Evolutionary conservation across 345 rosid genomes (phyloP).

Genomic region (Euphorbia peplus): DNA sequence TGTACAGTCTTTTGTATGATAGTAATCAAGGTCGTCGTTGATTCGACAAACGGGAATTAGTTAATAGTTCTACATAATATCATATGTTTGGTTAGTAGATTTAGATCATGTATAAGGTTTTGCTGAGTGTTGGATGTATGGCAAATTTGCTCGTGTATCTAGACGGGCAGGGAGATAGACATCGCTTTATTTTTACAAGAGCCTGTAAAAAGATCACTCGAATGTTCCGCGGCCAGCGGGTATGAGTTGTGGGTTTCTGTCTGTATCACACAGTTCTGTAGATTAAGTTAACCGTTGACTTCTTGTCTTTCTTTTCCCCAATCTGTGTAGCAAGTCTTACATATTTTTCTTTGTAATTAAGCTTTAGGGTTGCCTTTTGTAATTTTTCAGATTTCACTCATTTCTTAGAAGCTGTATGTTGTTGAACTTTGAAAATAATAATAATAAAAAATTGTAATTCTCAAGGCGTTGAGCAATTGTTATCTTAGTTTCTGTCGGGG

Average conservation of each 20-base stretch:
- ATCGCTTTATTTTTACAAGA: background rate
- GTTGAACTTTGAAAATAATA: background rate
- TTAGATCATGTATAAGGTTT: slow-evolving; percentile 1
- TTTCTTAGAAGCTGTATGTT: slow-evolving; percentile 19
- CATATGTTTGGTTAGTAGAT: slow-evolving; percentile 9
- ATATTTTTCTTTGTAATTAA: slow-evolving; percentile 13
- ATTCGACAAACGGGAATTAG: slow-evolving; percentile 9
- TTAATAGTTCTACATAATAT: slow-evolving; percentile 3
- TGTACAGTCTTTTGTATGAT: slow-evolving; percentile 22
- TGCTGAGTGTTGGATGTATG: background rate
- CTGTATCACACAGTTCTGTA: slow-evolving; percentile 17
- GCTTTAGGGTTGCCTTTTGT: slow-evolving; percentile 1
- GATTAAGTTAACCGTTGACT: slow-evolving; percentile 15
- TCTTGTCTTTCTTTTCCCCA: background rate
- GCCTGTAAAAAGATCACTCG: background rate
- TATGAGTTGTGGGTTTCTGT: slow-evolving; percentile 13
- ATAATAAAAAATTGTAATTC: too few relatives aligned
- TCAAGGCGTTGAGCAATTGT: background rate
- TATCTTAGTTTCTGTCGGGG: background rate
- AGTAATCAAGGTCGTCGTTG: slow-evolving; percentile 3
- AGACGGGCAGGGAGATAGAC: background rate
- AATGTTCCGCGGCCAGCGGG: slow-evolving; percentile 7
- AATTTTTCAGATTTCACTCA: slow-evolving; percentile 23
- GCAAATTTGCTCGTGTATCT: background rate
- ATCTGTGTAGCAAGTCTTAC: background rate